Conservation (phyloP, 169 alveolate genomes). For the Plasmodium fragile region DNA sequence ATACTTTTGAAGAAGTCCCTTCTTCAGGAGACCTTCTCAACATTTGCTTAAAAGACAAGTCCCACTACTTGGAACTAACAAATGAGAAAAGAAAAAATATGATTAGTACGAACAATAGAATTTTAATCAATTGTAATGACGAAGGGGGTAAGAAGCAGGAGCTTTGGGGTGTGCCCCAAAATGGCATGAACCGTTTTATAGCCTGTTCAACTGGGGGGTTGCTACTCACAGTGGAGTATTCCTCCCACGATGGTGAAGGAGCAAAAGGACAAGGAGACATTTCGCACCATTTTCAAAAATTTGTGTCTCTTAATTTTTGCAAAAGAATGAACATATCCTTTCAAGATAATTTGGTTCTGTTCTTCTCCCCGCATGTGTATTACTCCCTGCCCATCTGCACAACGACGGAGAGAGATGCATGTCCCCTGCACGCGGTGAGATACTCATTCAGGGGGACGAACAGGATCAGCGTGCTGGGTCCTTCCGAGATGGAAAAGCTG, state of each 20-base stretch:
- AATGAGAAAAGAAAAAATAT: constrained; percentile 14
- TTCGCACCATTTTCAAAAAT: constrained; percentile 11
- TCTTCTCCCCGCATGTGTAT: constrained; percentile 27
- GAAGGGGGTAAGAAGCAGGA: background rate
- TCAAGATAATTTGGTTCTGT: constrained; percentile 1
- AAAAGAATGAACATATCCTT: background rate
- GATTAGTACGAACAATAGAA: constrained; percentile 19
- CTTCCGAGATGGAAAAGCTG: background rate
- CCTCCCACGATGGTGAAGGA: constrained; percentile 3
- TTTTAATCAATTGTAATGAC: constrained; percentile 7
- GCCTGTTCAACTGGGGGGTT: background rate
- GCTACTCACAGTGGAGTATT: constrained; percentile 8
- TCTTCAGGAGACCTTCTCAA: background rate
- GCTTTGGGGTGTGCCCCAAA: background rate
- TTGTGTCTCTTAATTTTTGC: constrained; percentile 20
- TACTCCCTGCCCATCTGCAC: constrained; percentile 28
- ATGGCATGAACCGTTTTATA: background rate
- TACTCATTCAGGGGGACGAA: constrained; percentile 8
- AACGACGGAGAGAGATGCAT: background rate
- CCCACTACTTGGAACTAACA: constrained; percentile 15
- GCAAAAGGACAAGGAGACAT: no score
- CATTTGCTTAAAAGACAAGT: constrained; percentile 27
- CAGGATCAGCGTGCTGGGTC: background rate
- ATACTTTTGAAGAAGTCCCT: constrained; percentile 14
- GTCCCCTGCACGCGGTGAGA: background rate